Percentiles rank a stretch among this genome's conserved stretches.
These are phyloP conservation scores for Fusarium torulosum DNA, from an alignment of 2,329 filamentous ascomycete genomes.

Conservation along the genomic window DNA sequence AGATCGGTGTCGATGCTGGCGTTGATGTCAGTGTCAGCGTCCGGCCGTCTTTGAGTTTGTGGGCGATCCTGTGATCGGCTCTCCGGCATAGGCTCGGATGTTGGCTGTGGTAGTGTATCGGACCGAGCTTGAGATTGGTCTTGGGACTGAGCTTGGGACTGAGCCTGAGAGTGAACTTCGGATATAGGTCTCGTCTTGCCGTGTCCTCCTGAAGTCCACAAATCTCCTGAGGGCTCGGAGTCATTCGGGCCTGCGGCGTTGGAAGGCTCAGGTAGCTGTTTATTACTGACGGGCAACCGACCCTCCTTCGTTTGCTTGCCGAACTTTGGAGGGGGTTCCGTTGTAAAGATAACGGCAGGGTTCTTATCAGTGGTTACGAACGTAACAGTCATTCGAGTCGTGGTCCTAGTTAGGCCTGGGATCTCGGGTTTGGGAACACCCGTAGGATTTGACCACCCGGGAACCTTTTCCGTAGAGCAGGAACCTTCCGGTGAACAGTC, in stretches of 20 bases:
- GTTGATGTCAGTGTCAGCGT: neutral
- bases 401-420: constrained; percentile 28
- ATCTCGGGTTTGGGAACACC: constrained; percentile 5
- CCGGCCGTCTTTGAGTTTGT: constrained; percentile 9
- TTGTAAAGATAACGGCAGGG: constrained; percentile 61
- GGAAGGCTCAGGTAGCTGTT: constrained; percentile 40
- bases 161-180: too few species aligned
- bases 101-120: constrained; percentile 5
- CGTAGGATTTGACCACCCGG: constrained; percentile 16
- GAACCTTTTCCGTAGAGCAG: constrained; percentile 12
- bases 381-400: constrained; percentile 53
- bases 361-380: constrained; percentile 68
- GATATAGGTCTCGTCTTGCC: constrained; percentile 2
- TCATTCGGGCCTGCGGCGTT: neutral
- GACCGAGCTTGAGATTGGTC: neutral
- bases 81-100: constrained; percentile 1
- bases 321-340: constrained; percentile 57
- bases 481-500: constrained; percentile 14
- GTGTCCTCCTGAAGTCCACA: neutral
- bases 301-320: constrained; percentile 41
- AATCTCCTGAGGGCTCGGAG: neutral
- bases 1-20: neutral
- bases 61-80: constrained; percentile 9
- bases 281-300: constrained; percentile 22
- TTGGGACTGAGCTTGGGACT: too few species aligned